Evolutionary conservation across 768 basidiomycete species (phyloP).

Genomic region (Lepiota brunneoincarnata): DNA sequence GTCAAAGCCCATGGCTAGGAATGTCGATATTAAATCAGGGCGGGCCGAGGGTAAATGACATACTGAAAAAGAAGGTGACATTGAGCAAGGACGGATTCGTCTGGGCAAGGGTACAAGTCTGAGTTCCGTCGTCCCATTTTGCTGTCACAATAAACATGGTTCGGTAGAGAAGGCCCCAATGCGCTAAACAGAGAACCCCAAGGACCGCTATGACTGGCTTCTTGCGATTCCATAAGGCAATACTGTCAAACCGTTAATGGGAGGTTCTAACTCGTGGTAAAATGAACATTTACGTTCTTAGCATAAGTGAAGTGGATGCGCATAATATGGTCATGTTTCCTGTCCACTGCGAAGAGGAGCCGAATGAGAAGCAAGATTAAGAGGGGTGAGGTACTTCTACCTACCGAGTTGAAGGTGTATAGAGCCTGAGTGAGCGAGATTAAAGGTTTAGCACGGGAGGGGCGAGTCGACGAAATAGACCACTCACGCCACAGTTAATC

Average conservation of each 20-base stretch:
- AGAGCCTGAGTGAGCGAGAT: slow-evolving; percentile 40
- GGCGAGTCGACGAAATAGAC: background rate
- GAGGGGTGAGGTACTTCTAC: slow-evolving; percentile 14
- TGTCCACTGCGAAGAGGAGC: slow-evolving; percentile 40
- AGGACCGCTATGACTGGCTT: slow-evolving; percentile 47
- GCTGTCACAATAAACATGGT: slow-evolving; percentile 68
- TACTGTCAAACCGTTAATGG: slow-evolving; percentile 30
- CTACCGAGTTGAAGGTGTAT: slow-evolving; percentile 67
- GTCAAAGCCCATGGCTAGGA: slow-evolving; percentile 67
- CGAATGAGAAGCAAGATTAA: background rate
- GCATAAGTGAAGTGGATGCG: slow-evolving; percentile 67
- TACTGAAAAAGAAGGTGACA: slow-evolving; percentile 69
- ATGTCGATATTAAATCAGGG: background rate
- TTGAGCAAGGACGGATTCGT: slow-evolving; percentile 59
- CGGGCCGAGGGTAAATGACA: slow-evolving; percentile 21
- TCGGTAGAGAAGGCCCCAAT: slow-evolving; percentile 67
- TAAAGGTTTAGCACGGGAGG: background rate
- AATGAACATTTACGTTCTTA: slow-evolving; percentile 51
- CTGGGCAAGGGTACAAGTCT: slow-evolving; percentile 47
- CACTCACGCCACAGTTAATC: slow-evolving; percentile 61
- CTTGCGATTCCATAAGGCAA: slow-evolving; percentile 70
- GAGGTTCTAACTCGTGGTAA: slow-evolving; percentile 5
- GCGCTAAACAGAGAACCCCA: slow-evolving; percentile 52
- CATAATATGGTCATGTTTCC: slow-evolving; percentile 66
- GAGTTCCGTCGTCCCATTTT: slow-evolving; percentile 39